Conservation (phyloP, 2,329 filamentous ascomycete species). For the Mycosphaerella sp. region DNA sequence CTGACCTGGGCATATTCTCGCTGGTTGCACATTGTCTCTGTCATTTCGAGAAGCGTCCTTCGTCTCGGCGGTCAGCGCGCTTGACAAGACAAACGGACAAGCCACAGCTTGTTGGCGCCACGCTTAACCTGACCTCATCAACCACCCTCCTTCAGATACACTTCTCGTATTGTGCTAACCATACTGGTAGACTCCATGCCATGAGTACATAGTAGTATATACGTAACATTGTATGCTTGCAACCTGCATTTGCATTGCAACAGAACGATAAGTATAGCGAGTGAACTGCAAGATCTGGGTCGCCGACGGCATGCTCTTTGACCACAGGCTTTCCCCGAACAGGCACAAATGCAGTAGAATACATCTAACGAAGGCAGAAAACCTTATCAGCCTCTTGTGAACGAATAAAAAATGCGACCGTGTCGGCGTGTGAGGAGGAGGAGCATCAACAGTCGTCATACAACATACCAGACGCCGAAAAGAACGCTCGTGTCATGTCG, state of each 20-base stretch:
- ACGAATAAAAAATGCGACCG: not conserved
- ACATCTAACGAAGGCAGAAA: not conserved
- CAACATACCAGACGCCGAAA: not conserved
- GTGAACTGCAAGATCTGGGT: not conserved
- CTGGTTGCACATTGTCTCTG: too few species aligned
- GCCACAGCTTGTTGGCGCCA: not conserved
- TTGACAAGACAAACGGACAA: not conserved
- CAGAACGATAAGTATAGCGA: too few species aligned
- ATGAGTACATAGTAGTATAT: too few species aligned
- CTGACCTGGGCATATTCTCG: too few species aligned
- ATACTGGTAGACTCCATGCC: not conserved
- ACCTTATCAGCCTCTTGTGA: not conserved
- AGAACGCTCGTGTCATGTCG: not conserved
- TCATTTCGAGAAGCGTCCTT: too few species aligned
- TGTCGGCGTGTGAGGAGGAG: not conserved
- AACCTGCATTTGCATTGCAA: not conserved
- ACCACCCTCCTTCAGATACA: too few species aligned
- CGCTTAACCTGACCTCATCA: not conserved
- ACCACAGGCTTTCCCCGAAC: not conserved
- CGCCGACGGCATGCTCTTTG: not conserved
- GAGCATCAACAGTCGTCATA: not conserved
- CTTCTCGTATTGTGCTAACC: too few species aligned
- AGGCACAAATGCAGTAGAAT: not conserved
- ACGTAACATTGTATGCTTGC: too few species aligned
- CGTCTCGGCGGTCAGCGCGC: not conserved